phyloP scores from a whole-genome alignment of 1,284 basidiomycete genomes.

The Heterobasidion irregulare region DNA sequence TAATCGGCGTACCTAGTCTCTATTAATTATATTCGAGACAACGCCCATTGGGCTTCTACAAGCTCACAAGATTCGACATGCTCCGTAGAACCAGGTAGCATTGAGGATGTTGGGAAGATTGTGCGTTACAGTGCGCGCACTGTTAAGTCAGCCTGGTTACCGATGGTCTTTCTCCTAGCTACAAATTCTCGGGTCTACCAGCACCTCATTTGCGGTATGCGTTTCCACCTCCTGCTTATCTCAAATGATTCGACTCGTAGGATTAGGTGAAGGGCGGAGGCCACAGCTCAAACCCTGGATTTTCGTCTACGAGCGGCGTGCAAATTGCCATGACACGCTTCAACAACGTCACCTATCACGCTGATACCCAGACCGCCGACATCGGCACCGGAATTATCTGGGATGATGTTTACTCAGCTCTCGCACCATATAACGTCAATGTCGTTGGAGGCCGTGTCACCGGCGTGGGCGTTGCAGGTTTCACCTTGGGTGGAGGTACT shows the following conservation, averaged over 20 bases:
- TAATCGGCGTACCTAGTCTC: slow-evolving; percentile 9
- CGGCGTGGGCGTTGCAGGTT: slow-evolving; percentile 20
- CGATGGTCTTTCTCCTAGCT: neutral
- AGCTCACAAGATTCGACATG: slow-evolving; percentile 34
- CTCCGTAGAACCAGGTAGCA: slow-evolving; percentile 42
- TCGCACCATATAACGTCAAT: slow-evolving; percentile 13
- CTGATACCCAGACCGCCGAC: slow-evolving; percentile 9
- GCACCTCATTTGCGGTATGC: slow-evolving; percentile 7
- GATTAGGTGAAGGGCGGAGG: slow-evolving; percentile 10
- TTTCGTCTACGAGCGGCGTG: slow-evolving; percentile 22
- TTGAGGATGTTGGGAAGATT: slow-evolving; percentile 35
- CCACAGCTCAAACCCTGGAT: slow-evolving; percentile 13
- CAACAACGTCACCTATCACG: slow-evolving; percentile 11
- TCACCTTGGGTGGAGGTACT: slow-evolving; percentile 15
- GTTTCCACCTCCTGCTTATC: neutral
- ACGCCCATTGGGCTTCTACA: slow-evolving; percentile 36
- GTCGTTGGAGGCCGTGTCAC: slow-evolving; percentile 20
- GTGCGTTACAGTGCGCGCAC: slow-evolving; percentile 16
- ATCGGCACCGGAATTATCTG: slow-evolving; percentile 20
- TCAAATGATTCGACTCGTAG: neutral
- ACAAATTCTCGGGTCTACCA: slow-evolving; percentile 3
- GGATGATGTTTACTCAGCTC: slow-evolving; percentile 20
- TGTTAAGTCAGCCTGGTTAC: neutral
- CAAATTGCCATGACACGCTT: slow-evolving; percentile 21
- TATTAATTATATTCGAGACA: slow-evolving; percentile 27